Conservation (phyloP, 768 basidiomycete species). For the Neoboletus brunneissimus region DNA sequence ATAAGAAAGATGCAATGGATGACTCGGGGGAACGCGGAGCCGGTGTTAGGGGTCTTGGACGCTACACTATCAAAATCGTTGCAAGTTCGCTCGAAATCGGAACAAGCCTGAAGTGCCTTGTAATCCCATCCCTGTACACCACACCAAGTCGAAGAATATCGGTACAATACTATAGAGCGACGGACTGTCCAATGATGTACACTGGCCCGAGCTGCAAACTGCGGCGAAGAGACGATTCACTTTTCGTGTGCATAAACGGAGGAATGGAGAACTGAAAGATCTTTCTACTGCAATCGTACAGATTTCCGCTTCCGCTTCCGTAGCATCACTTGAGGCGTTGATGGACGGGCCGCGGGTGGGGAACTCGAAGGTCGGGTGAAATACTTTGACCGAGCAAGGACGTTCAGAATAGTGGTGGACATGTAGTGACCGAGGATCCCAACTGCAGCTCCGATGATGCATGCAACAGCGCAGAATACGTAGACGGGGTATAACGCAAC, state of each 20-base stretch:
- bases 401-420: conserved; percentile 9
- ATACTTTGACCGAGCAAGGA: conserved; percentile 13
- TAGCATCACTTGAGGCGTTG: conserved; percentile 11
- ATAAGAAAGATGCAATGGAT: not conserved
- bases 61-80: not conserved
- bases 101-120: not conserved
- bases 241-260: not conserved
- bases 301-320: conserved; percentile 25
- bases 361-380: conserved; percentile 7
- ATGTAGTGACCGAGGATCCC: conserved; percentile 39
- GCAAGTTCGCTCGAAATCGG: no score
- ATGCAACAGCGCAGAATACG: conserved; percentile 54
- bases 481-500: conserved; percentile 54
- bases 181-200: not conserved
- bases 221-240: not conserved
- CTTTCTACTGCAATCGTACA: conserved; percentile 22
- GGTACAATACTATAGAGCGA: not conserved
- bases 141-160: not conserved
- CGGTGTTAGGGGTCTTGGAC: not conserved
- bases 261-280: not conserved
- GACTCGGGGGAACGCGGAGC: not conserved
- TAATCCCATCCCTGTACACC: not conserved
- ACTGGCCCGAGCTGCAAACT: not conserved
- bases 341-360: not conserved
- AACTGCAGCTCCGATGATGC: conserved; percentile 46